These are phyloP conservation scores for Aureobasidium musti DNA, from an alignment of 2,329 filamentous ascomycete genomes.

Conservation along the genomic window DNA sequence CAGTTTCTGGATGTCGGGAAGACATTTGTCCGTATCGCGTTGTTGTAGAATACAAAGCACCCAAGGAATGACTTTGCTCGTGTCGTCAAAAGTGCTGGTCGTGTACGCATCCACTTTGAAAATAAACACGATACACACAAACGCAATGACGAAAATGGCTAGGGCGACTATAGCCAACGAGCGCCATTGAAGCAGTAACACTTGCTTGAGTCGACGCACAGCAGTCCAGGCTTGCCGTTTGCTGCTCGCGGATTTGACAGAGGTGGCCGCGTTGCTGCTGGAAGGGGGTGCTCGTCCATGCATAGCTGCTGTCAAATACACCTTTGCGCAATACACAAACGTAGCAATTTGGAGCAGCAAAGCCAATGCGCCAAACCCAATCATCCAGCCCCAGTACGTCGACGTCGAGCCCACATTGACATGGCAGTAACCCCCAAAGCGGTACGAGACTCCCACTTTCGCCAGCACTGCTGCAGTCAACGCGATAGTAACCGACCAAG, in stretches of 20 bases:
- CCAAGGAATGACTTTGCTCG: conserved; percentile 35
- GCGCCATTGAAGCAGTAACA: conserved; percentile 80
- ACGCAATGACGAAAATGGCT: conserved; percentile 57
- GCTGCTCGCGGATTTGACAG: conserved; percentile 33
- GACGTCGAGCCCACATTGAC: conserved; percentile 63
- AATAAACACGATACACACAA: conserved; percentile 36
- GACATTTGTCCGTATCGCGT: conserved; percentile 33
- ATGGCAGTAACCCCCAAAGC: conserved; percentile 85
- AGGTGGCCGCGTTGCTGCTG: conserved; percentile 30
- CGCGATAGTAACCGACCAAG: conserved; percentile 39
- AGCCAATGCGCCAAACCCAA: conserved; percentile 40
- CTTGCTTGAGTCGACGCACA: conserved; percentile 71
- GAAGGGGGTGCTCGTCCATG: conserved; percentile 29
- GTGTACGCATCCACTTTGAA: conserved; percentile 34
- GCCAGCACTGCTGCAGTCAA: conserved; percentile 49
- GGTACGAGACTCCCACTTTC: conserved; percentile 44
- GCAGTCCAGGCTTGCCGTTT: conserved; percentile 59
- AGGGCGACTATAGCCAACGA: conserved; percentile 77
- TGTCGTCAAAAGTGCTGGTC: conserved; percentile 33
- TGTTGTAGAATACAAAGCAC: conserved; percentile 35
- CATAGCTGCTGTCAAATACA: conserved; percentile 38
- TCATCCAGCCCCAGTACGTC: conserved; percentile 46
- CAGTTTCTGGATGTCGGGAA: conserved; percentile 31
- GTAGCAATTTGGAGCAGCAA: conserved; percentile 43
- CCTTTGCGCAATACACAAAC: conserved; percentile 42